Conservation (phyloP, 495 filamentous ascomycete species). For the Podospora pseudoanserina region DNA sequence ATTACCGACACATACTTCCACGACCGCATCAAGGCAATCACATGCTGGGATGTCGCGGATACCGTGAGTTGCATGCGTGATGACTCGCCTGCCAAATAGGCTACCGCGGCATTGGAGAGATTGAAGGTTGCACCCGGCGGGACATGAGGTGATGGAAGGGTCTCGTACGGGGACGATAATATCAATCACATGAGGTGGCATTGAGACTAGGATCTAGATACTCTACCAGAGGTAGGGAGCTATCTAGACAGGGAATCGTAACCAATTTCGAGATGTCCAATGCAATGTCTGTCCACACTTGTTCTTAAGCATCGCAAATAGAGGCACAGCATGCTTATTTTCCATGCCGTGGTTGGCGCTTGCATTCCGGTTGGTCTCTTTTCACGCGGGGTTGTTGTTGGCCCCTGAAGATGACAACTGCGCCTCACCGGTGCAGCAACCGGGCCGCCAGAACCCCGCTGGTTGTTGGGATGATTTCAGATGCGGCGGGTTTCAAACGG, state of each 20-base stretch:
- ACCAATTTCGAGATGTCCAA: neutral
- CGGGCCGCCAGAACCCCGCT: neutral
- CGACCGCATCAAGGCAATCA: neutral
- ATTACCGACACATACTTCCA: neutral
- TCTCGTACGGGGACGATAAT: too few species aligned
- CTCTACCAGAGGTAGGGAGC: neutral
- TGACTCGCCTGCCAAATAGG: neutral
- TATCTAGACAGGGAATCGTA: neutral
- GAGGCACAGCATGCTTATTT: neutral
- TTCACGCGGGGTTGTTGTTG: neutral
- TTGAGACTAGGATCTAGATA: neutral
- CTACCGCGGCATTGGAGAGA: too few species aligned
- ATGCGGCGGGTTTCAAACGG: constrained; percentile 5
- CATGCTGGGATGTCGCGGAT: neutral
- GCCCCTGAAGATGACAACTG: neutral
- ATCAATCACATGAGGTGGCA: neutral
- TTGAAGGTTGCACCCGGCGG: too few species aligned
- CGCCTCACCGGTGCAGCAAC: neutral
- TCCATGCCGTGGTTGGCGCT: too few species aligned
- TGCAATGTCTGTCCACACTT: too few species aligned
- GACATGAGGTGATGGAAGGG: too few species aligned
- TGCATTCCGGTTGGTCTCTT: neutral
- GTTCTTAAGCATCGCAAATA: neutral
- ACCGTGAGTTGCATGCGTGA: neutral
- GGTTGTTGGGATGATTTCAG: neutral